phyloP scores from a whole-genome alignment of 139 green algal species.

The Closterium sp. region DNA sequence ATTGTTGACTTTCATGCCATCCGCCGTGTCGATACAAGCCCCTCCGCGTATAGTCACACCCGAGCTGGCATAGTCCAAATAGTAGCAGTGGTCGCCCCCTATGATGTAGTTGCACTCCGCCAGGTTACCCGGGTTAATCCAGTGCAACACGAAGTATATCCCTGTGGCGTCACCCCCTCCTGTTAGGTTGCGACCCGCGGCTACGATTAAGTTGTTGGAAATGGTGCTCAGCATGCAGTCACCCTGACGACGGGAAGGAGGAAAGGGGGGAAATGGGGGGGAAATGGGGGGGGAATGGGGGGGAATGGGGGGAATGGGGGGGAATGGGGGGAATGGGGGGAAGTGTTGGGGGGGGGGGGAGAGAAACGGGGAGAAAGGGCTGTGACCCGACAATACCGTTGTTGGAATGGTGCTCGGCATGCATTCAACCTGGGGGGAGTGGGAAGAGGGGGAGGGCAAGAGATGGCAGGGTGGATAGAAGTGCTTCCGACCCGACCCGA shows the following conservation, averaged over 20 bases:
- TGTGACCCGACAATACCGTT: too few relatives aligned
- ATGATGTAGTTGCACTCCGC: conserved; percentile 8
- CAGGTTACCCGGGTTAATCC: conserved; percentile 12
- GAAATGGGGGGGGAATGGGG: too few relatives aligned
- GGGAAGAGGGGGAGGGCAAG: too few relatives aligned
- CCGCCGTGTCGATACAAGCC: neutral
- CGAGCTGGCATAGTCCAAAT: conserved; percentile 12
- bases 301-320: too few relatives aligned
- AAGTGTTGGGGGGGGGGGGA: too few relatives aligned
- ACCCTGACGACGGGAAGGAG: neutral
- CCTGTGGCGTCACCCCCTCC: neutral
- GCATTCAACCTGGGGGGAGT: too few relatives aligned
- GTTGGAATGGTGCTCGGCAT: too few relatives aligned
- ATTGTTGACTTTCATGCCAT: neutral
- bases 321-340: too few relatives aligned
- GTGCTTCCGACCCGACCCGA: too few relatives aligned
- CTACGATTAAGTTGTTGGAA: conserved; percentile 3
- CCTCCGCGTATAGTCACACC: neutral
- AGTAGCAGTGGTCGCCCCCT: neutral
- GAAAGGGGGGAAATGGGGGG: too few relatives aligned
- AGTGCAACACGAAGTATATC: conserved; percentile 17
- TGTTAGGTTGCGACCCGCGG: neutral
- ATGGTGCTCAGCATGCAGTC: conserved; percentile 15
- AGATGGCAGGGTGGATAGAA: too few relatives aligned
- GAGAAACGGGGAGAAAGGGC: too few relatives aligned